Evolutionary conservation across 2,329 filamentous ascomycete genomes (phyloP), one percentile per base, ranked within the genome.

Genomic region (Zymoseptoria ardabiliae): DNA sequence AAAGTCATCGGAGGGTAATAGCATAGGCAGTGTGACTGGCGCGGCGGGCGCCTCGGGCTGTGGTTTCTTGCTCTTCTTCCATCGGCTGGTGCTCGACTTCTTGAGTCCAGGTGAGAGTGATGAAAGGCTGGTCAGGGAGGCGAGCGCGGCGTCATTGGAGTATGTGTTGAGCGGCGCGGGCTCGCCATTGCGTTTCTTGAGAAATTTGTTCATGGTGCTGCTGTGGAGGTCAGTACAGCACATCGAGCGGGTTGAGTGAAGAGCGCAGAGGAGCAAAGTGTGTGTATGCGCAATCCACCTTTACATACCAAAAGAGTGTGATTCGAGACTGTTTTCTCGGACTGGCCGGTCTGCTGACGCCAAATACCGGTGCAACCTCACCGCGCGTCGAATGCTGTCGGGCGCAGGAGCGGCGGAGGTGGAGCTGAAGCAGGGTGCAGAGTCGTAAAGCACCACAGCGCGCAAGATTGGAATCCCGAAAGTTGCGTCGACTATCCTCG

Each of bases 1-100:
- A 74, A 99, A 97, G 70, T 97, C 88, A 74, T 97, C 91, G 0
- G 91, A 81, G 1, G 94, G 94, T 2, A 99, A 79, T 0, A 85
- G 92, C 11, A 79, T 79, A 2, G 85, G 74, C 11, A 97, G 78
- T 69, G 97, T 88, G 53, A 97, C 75, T 62, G 90, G 82, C 60
- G 78, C 79, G 71, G 86, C 88, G 17, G 51, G 55, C 52, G 78
- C 76, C 66, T 82, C 78, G 11, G 76, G 75, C 61, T 76, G 70
- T 19, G 72, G 78, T 69, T 82, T 82, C 73, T 82, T 84, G 53
- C 71, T 75, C 72, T 77, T 78, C 71, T 78, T 79, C 61, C 72
- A 76, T 57, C 69, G 62, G 63, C 65, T 70, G 35, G 65, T 68
- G 58, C 62, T 57, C 19, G 65, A 66, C 62, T 72, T 72, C 63